Percentiles rank a stretch among this genome's conserved stretches.
Conservation (phyloP, 208 protist genomes). For the Wallacemonas collosoma region DNA sequence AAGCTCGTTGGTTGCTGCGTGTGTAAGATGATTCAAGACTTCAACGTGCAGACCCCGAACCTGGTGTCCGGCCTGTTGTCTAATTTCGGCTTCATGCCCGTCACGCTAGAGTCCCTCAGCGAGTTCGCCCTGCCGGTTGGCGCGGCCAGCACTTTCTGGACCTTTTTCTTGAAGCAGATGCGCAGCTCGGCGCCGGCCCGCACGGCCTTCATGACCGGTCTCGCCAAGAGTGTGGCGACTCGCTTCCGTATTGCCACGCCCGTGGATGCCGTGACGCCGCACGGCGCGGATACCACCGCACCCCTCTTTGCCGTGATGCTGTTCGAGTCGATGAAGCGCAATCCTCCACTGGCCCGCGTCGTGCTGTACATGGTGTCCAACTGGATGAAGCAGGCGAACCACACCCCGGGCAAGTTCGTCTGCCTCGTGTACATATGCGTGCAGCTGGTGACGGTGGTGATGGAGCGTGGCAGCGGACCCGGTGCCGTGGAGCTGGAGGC, state of each 20-base stretch:
- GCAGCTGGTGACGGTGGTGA: conserved; percentile 75
- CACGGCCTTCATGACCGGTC: conserved; percentile 79
- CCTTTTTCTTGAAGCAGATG: conserved; percentile 88
- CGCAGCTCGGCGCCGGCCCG: conserved; percentile 77
- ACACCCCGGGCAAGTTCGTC: conserved; percentile 79
- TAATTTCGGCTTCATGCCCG: conserved; percentile 76
- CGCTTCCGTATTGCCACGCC: conserved; percentile 85
- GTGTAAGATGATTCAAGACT: conserved; percentile 91
- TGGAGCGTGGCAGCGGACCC: conserved; percentile 47
- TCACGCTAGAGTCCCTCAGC: conserved; percentile 60
- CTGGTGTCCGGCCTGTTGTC: conserved; percentile 76
- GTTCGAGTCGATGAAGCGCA: conserved; percentile 90
- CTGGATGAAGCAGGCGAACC: conserved; percentile 76
- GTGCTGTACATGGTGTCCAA: conserved; percentile 86
- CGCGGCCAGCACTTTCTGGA: conserved; percentile 85
- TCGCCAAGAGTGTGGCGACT: conserved; percentile 78
- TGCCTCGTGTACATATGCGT: conserved; percentile 85
- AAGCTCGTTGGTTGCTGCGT: conserved; percentile 90
- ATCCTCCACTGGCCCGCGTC: conserved; percentile 72
- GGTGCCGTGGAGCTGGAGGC: conserved; percentile 65
- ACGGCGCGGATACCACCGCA: conserved; percentile 61
- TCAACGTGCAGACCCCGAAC: conserved; percentile 89
- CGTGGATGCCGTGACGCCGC: conserved; percentile 54
- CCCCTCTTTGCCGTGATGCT: conserved; percentile 86
- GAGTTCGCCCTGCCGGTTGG: conserved; percentile 85